A percentile compares a stretch with the other conserved stretches of the same genome.
phyloP scores from a whole-genome alignment of 352 stramenopile genomes.

The Pythium periplocum region DNA sequence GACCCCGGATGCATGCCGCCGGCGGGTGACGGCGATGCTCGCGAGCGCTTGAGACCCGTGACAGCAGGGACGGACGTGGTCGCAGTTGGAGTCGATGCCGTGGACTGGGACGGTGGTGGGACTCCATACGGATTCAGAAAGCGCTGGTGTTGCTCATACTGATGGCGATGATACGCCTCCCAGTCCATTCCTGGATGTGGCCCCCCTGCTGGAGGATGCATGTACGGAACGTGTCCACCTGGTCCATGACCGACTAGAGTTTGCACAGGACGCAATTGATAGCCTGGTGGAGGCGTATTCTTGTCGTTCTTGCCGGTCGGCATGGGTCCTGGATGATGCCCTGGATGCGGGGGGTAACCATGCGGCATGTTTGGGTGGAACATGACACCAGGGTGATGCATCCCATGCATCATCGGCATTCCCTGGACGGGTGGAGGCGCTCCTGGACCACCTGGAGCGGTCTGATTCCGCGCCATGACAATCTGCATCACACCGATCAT shows the following conservation, averaged over 20 bases:
- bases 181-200: constrained; percentile 17
- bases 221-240: too few species aligned
- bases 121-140: constrained; percentile 10
- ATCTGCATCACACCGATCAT: constrained; percentile 52
- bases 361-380: too few species aligned
- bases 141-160: constrained; percentile 13
- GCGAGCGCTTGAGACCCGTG: constrained; percentile 14
- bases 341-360: too few species aligned
- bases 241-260: constrained; percentile 4
- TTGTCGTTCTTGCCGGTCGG: too few species aligned
- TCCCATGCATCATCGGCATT: too few species aligned
- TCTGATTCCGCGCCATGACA: constrained; percentile 26
- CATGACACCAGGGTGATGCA: too few species aligned
- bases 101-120: not conserved
- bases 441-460: not conserved
- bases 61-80: constrained; percentile 12
- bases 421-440: not conserved
- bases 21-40: not conserved
- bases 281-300: not conserved
- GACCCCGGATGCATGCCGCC: too few species aligned
- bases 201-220: too few species aligned
- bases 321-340: too few species aligned
- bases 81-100: not conserved
- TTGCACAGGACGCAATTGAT: constrained; percentile 15
- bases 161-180: constrained; percentile 24